Percentiles rank a stretch among this genome's conserved stretches.
phyloP scores from a whole-genome alignment of 805 yeast genomes.

The Millerozyma miso region DNA sequence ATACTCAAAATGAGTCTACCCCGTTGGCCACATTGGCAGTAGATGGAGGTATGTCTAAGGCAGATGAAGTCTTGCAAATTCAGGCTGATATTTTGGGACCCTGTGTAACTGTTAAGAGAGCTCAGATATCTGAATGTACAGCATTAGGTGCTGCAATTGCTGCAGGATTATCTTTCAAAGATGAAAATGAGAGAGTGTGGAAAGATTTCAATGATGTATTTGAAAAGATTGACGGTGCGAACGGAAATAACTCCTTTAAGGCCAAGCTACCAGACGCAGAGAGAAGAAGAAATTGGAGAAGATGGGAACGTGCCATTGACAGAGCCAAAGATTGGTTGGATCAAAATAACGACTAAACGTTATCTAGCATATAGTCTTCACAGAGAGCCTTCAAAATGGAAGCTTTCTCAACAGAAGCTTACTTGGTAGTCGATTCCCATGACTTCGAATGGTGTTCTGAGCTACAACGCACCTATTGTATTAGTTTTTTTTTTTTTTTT shows the following conservation, averaged over 20 bases:
- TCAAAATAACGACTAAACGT: conserved; percentile 17
- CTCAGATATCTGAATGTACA: conserved; percentile 83
- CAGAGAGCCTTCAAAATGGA: too few relatives aligned
- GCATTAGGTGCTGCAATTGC: conserved; percentile 97
- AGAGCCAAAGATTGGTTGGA: conserved; percentile 80
- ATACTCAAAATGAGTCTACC: conserved; percentile 39
- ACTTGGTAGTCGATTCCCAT: too few relatives aligned
- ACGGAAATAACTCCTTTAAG: conserved; percentile 23
- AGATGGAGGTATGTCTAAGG: conserved; percentile 94
- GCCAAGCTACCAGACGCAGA: conserved; percentile 51
- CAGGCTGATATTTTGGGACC: conserved; percentile 92
- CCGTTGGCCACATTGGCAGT: conserved; percentile 63
- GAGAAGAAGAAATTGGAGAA: conserved; percentile 59
- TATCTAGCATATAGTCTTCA: too few relatives aligned
- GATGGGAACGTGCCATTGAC: conserved; percentile 84
- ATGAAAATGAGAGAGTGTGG: conserved; percentile 62
- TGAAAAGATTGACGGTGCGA: conserved; percentile 30
- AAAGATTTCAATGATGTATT: conserved; percentile 65
- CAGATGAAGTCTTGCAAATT: conserved; percentile 87
- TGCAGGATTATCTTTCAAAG: conserved; percentile 66
- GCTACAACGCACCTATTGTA: too few relatives aligned
- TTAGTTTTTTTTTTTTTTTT: too few relatives aligned
- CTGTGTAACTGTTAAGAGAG: conserved; percentile 73
- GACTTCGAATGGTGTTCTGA: too few relatives aligned
- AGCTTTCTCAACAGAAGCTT: too few relatives aligned